Evolutionary conservation across 306 rosid species (phyloP).

Genomic region (Vigna reflexopilosa): DNA sequence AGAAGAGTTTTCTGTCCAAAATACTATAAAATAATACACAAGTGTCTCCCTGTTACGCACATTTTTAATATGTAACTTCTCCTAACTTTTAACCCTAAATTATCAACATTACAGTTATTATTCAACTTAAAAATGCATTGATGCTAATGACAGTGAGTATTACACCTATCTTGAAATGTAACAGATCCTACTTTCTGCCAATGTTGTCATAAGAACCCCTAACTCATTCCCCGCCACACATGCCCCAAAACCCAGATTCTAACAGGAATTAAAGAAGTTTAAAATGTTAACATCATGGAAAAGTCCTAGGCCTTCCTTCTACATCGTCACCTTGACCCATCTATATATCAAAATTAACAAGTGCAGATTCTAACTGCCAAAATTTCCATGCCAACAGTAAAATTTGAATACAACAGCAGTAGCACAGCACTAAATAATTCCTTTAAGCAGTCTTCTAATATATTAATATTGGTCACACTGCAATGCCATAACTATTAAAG

Average conservation of each 20-base stretch:
- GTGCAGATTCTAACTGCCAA: slow-evolving; percentile 23
- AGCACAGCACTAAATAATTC: slow-evolving; percentile 17
- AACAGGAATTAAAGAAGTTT: slow-evolving; percentile 32
- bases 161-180: neutral
- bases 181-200: neutral
- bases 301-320: neutral
- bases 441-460: neutral
- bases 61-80: neutral
- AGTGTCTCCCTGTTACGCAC: neutral
- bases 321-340: slow-evolving; percentile 28
- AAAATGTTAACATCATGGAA: neutral
- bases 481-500: slow-evolving; percentile 32
- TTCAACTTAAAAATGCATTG: neutral
- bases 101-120: neutral
- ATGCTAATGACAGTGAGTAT: neutral
- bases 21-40: neutral
- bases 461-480: slow-evolving; percentile 27
- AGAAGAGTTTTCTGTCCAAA: neutral
- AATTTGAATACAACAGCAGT: slow-evolving; percentile 25
- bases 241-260: slow-evolving; percentile 14
- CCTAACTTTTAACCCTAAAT: neutral
- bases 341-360: neutral
- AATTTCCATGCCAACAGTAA: slow-evolving; percentile 18
- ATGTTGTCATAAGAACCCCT: neutral
- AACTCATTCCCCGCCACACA: slow-evolving; percentile 7